A percentile compares a stretch with the other conserved stretches of the same genome.
Evolutionary conservation across 768 basidiomycete genomes (phyloP).

Genomic region (Leucocoprinus sp.): DNA sequence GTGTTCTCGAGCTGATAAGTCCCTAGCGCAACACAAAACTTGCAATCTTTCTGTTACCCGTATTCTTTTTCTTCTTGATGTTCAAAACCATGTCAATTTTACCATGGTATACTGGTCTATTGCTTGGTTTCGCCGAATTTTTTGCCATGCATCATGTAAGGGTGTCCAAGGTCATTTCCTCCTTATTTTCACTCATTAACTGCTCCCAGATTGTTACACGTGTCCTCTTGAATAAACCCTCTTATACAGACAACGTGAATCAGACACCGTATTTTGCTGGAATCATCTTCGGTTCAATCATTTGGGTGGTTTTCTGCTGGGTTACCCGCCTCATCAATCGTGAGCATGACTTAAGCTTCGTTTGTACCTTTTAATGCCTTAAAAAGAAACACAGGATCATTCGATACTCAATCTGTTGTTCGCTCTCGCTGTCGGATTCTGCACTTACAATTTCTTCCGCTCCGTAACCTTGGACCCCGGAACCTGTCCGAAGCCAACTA

Average conservation of each 20-base stretch:
- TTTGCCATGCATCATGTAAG: constrained; percentile 91
- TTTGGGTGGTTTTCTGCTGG: constrained; percentile 87
- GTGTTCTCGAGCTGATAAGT: constrained; percentile 1
- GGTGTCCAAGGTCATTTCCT: constrained; percentile 9
- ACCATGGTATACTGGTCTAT: constrained; percentile 84
- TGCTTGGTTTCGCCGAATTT: constrained; percentile 79
- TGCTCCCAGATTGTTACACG: constrained; percentile 64
- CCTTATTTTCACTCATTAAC: constrained; percentile 8
- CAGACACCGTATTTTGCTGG: constrained; percentile 90
- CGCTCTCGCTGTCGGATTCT: constrained; percentile 58
- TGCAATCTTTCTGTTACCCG: constrained; percentile 71
- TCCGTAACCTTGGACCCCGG: constrained; percentile 87
- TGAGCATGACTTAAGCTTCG: constrained; percentile 24
- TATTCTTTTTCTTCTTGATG: constrained; percentile 71
- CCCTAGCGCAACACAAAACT: constrained; percentile 72
- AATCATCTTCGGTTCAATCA: constrained; percentile 76
- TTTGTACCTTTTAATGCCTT: not conserved
- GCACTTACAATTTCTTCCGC: constrained; percentile 87
- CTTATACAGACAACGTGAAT: constrained; percentile 75
- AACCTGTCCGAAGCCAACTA: constrained; percentile 69
- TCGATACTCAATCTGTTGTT: constrained; percentile 72
- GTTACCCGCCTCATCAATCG: constrained; percentile 65
- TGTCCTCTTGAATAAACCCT: constrained; percentile 74
- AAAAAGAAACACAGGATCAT: constrained; percentile 67
- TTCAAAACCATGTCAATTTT: constrained; percentile 77